Evolutionary conservation across 78 protist genomes (phyloP).

Genomic region (Dictyostelium capitatum): DNA sequence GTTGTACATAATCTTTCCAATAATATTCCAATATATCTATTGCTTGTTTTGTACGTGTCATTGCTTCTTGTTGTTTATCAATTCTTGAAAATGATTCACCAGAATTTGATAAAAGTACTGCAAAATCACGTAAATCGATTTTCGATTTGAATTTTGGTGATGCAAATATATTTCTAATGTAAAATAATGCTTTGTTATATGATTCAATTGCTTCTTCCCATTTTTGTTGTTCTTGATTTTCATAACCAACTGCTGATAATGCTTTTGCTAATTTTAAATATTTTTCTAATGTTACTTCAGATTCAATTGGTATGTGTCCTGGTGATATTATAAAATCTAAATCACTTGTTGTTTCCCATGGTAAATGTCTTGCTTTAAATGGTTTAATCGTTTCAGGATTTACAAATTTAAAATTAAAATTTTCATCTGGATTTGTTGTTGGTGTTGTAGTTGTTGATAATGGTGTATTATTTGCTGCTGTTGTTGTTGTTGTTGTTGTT

Average conservation of each 20-base stretch:
- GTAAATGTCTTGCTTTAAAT: slow-evolving; percentile 51
- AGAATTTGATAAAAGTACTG: slow-evolving; percentile 29
- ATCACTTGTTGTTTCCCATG: slow-evolving; percentile 34
- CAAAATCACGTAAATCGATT: slow-evolving; percentile 55
- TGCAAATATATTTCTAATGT: slow-evolving; percentile 45
- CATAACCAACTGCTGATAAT: slow-evolving; percentile 57
- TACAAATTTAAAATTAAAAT: slow-evolving; percentile 24
- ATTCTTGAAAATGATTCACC: slow-evolving; percentile 36
- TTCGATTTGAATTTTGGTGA: neutral
- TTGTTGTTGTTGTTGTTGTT: neutral
- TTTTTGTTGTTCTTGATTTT: slow-evolving; percentile 32
- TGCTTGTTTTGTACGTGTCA: slow-evolving; percentile 13
- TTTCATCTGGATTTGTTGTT: neutral
- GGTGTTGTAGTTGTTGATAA: neutral
- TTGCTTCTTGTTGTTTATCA: slow-evolving; percentile 34
- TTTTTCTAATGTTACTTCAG: neutral
- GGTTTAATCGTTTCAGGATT: slow-evolving; percentile 10
- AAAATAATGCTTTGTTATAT: slow-evolving; percentile 39
- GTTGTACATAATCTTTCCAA: slow-evolving; percentile 14
- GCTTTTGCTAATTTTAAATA: slow-evolving; percentile 38
- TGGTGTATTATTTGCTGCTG: neutral
- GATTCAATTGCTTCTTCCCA: slow-evolving; percentile 72
- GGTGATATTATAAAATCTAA: slow-evolving; percentile 53
- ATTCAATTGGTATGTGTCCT: neutral
- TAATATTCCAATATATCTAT: slow-evolving; percentile 45